Percentiles rank a stretch among this genome's conserved stretches.
Evolutionary conservation across 129 eudicot genomes (phyloP).

Genomic region (Flaveria trinervia): DNA sequence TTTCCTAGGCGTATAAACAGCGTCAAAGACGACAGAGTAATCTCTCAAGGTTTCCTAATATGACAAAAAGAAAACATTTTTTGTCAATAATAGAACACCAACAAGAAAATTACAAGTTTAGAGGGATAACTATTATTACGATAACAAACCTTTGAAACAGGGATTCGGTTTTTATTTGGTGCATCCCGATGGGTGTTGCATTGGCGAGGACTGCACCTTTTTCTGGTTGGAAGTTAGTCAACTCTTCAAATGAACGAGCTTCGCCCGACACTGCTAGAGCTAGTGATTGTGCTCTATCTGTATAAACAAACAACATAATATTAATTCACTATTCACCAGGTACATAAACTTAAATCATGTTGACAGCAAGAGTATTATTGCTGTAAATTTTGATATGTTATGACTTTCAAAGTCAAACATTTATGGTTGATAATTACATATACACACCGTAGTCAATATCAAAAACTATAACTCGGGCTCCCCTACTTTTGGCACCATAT

Average conservation of each 20-base stretch:
- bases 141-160: constrained; percentile 64
- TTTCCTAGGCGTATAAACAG: constrained; percentile 77
- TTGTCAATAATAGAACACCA: background rate
- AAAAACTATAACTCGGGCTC: constrained; percentile 57
- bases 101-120: background rate
- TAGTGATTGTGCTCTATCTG: constrained; percentile 68
- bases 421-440: background rate
- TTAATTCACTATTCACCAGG: background rate
- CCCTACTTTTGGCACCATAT: constrained; percentile 76
- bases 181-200: constrained; percentile 89
- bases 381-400: background rate
- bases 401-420: background rate
- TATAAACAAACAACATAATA: constrained; percentile 18
- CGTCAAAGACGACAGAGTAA: constrained; percentile 72
- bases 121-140: background rate
- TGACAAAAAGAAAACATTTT: background rate
- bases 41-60: constrained; percentile 56
- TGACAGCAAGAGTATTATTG: background rate
- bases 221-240: constrained; percentile 60
- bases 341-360: background rate
- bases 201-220: constrained; percentile 78
- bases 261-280: constrained; percentile 65
- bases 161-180: constrained; percentile 68
- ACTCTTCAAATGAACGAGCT: constrained; percentile 56
- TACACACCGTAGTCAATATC: constrained; percentile 67